A percentile compares a stretch with the other conserved stretches of the same genome.
Evolutionary conservation across 176 grass and related monocot species (phyloP).

Genomic region (Musa acuminata): DNA sequence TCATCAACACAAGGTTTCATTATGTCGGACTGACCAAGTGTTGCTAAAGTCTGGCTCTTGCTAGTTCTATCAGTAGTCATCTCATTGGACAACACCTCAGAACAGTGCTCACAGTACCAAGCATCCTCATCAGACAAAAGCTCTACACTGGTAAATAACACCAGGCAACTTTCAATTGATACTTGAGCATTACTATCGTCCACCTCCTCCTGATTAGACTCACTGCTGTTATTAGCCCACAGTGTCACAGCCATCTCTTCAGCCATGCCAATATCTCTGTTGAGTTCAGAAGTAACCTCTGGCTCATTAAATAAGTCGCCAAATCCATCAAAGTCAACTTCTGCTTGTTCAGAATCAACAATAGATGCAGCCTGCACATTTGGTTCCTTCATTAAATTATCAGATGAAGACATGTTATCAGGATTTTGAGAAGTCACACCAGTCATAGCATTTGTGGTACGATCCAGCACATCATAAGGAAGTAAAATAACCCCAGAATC

Average conservation of each 20-base stretch:
- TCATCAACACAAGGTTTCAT: not conserved
- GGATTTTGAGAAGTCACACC: conserved; percentile 27
- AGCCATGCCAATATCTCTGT: conserved; percentile 31
- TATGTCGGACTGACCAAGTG: not conserved
- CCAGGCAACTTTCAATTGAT: conserved; percentile 75
- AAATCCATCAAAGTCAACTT: conserved; percentile 56
- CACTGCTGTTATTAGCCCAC: conserved; percentile 55
- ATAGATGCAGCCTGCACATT: conserved; percentile 17
- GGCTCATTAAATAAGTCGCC: conserved; percentile 88
- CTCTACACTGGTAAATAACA: conserved; percentile 73
- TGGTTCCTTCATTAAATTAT: conserved; percentile 32
- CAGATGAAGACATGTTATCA: conserved; percentile 24
- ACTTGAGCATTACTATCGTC: conserved; percentile 55
- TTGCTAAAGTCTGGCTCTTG: not conserved
- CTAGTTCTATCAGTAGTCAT: not conserved
- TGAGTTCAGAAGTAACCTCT: conserved; percentile 59
- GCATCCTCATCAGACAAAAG: conserved; percentile 58
- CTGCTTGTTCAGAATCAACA: conserved; percentile 31
- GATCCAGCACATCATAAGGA: conserved; percentile 45
- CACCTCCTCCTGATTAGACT: conserved; percentile 56
- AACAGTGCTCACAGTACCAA: conserved; percentile 42
- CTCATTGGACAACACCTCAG: conserved; percentile 25
- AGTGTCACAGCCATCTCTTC: conserved; percentile 62
- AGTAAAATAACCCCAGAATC: conserved; percentile 45
- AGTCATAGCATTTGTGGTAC: conserved; percentile 15